These are phyloP conservation scores for Candida frijolesensis DNA, from an alignment of 1,139 yeast genomes.

Conservation along the genomic window DNA sequence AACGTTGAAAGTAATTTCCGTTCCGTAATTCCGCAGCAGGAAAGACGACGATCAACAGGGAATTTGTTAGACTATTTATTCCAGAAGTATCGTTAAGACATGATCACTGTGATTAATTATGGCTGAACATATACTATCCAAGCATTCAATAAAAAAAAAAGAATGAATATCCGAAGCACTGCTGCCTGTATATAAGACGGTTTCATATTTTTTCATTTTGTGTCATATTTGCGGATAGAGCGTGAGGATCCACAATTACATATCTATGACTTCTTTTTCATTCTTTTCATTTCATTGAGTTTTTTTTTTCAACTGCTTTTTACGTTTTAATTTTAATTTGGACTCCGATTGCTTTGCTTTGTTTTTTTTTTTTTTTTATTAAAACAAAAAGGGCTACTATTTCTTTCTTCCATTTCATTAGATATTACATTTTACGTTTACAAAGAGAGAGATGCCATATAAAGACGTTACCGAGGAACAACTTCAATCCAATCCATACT, in stretches of 20 bases:
- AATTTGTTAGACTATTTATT: background rate
- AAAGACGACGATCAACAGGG: background rate
- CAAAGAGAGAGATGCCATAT: conserved; percentile 17
- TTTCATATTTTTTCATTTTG: background rate
- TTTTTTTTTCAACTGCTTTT: background rate
- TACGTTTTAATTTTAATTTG: background rate
- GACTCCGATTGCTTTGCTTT: background rate
- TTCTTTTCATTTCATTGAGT: background rate
- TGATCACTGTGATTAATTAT: too few relatives aligned
- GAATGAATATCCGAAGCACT: background rate
- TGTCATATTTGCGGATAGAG: background rate
- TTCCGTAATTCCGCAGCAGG: background rate
- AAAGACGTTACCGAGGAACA: conserved; percentile 50
- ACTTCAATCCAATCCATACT: conserved; percentile 61
- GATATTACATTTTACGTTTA: background rate
- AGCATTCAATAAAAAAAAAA: background rate
- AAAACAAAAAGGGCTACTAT: background rate
- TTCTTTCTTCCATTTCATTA: background rate
- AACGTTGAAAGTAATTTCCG: background rate
- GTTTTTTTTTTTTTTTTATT: background rate
- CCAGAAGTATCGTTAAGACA: background rate
- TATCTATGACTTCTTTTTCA: conserved; percentile 2
- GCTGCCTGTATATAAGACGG: background rate
- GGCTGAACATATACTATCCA: too few relatives aligned
- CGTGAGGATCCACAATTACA: conserved; percentile 2